These are phyloP conservation scores for Ophiosphaerella korrae DNA, from an alignment of 2,329 filamentous ascomycete species.

Conservation along the genomic window DNA sequence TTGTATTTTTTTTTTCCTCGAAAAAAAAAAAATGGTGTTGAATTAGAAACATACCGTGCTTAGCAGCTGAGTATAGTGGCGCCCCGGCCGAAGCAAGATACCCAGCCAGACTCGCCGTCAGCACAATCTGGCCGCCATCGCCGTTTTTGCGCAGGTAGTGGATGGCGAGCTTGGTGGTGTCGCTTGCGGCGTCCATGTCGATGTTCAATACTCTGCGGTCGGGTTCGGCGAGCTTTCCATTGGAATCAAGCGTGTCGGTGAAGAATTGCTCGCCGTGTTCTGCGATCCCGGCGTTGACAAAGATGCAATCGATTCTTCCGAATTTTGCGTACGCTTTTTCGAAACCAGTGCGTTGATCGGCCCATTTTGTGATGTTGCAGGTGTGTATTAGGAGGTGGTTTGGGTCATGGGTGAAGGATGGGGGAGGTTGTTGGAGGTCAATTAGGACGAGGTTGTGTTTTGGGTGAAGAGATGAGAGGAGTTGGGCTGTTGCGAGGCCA, in stretches of 20 bases:
- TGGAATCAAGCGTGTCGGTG: conserved; percentile 49
- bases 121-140: conserved; percentile 51
- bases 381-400: conserved; percentile 43
- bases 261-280: conserved; percentile 58
- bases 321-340: conserved; percentile 49
- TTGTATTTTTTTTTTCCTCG: too few relatives aligned
- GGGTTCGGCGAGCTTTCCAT: conserved; percentile 53
- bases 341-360: conserved; percentile 53
- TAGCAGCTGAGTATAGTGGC: conserved; percentile 56
- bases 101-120: conserved; percentile 57
- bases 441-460: conserved; percentile 50
- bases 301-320: conserved; percentile 53
- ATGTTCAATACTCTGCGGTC: conserved; percentile 53
- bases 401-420: conserved; percentile 33
- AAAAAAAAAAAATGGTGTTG: too few relatives aligned
- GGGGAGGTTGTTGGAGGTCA: conserved; percentile 46
- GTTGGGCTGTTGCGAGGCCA: conserved; percentile 48
- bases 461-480: conserved; percentile 46
- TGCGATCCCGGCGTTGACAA: conserved; percentile 57
- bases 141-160: conserved; percentile 52
- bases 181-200: conserved; percentile 54
- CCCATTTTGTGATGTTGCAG: conserved; percentile 55
- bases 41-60: conserved; percentile 48
- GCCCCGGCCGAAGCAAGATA: conserved; percentile 56
- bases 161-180: conserved; percentile 56